Percentiles rank a stretch among this genome's conserved stretches.
Evolutionary conservation across 257 asterid species (phyloP).

Genomic region (Verbena officinalis): DNA sequence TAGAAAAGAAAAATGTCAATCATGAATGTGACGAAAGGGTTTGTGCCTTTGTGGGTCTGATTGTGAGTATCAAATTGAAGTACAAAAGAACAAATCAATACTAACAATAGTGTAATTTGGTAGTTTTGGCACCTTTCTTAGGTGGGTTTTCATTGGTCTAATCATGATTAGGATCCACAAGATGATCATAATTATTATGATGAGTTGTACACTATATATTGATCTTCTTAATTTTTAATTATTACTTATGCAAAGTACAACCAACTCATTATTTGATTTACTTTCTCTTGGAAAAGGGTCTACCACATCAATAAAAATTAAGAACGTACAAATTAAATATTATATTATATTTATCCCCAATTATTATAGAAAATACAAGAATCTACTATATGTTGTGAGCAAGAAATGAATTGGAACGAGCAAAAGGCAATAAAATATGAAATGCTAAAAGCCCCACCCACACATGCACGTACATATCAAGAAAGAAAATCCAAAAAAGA

Average conservation of each 20-base stretch:
- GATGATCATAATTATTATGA: background rate
- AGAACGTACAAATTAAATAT: no score
- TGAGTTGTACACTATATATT: constrained; percentile 4
- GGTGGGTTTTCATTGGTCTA: constrained; percentile 23
- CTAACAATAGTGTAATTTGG: constrained; percentile 25
- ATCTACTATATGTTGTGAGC: no score
- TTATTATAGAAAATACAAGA: no score
- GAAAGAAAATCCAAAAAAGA: no score
- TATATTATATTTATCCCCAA: no score
- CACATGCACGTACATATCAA: no score
- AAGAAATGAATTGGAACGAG: constrained; percentile 32
- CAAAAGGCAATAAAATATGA: constrained; percentile 14
- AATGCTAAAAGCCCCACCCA: background rate
- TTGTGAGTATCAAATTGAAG: constrained; percentile 13
- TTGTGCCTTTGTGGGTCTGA: constrained; percentile 23
- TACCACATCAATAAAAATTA: no score
- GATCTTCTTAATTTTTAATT: background rate
- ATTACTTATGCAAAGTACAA: background rate
- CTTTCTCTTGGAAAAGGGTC: no score
- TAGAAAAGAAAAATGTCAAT: constrained; percentile 18
- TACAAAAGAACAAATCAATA: constrained; percentile 21
- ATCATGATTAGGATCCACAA: constrained; percentile 25
- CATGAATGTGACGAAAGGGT: constrained; percentile 18
- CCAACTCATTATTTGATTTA: no score
- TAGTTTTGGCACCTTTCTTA: constrained; percentile 33